Percentiles rank a stretch among this genome's conserved stretches.
Evolutionary conservation across 208 protist genomes (phyloP).

Genomic region (Leishmania gerbilli): DNA sequence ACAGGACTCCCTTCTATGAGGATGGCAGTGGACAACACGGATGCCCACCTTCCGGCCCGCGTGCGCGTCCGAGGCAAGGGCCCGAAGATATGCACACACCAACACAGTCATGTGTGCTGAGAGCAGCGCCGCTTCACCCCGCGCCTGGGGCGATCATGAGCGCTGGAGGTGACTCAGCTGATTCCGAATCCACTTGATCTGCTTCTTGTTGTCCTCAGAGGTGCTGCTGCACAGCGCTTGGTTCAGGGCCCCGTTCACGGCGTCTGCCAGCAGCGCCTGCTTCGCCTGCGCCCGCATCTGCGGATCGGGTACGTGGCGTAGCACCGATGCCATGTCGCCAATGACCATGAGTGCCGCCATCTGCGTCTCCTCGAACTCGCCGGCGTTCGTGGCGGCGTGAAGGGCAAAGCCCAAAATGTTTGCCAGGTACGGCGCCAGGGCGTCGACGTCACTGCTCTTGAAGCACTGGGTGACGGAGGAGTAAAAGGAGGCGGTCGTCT

Average conservation of each 20-base stretch:
- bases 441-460: slow-evolving; percentile 41
- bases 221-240: slow-evolving; percentile 25
- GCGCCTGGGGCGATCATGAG: neutral
- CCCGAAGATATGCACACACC: neutral
- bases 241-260: slow-evolving; percentile 39
- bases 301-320: slow-evolving; percentile 41
- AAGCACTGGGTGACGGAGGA: slow-evolving; percentile 85
- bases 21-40: neutral
- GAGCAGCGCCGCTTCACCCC: neutral
- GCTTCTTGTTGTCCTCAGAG: slow-evolving; percentile 51
- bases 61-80: neutral
- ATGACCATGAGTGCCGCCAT: slow-evolving; percentile 70
- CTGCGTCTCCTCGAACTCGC: slow-evolving; percentile 59
- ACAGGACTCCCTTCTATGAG: neutral
- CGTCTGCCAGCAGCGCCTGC: slow-evolving; percentile 52
- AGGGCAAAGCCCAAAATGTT: slow-evolving; percentile 74
- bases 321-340: slow-evolving; percentile 83
- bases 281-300: slow-evolving; percentile 67
- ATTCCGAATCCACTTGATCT: slow-evolving; percentile 66
- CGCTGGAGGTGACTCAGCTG: slow-evolving; percentile 56
- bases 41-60: neutral
- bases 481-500: slow-evolving; percentile 71
- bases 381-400: slow-evolving; percentile 48
- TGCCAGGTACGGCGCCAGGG: slow-evolving; percentile 64
- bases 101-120: neutral